Evolutionary conservation across 2,329 filamentous ascomycete genomes (phyloP), one percentile per base, ranked within the genome.

Genomic region (Pezicula neosporulosa): DNA sequence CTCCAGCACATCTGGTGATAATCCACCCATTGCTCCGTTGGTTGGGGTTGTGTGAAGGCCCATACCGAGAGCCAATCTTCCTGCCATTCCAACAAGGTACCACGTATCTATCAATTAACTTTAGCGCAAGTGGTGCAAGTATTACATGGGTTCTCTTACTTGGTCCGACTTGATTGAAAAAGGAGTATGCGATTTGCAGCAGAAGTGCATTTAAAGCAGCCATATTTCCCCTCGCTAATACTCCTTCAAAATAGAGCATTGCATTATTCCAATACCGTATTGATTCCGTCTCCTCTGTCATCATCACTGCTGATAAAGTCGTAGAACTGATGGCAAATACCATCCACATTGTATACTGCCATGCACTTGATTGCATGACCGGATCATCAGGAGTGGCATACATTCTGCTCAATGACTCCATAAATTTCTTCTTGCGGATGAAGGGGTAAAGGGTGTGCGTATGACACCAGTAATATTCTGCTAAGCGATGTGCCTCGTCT

Each of bases 311-410:
- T 6, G 63, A 75, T 52, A 71, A 68, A 0, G 73, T 68, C 0
- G 73, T 76, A 0, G 73, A 73, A 1, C 73, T 73, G 27, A 76
- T 76, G 5, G 73, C 74, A 3, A 77, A 60, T 2, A 77, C 68
- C 71, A 77, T 77, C 73, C 73, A 77, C n/a, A 76, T 66, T 18
- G 69, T 63, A 51, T 73, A 76, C 6, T 68, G 54, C 47, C 61
- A 65, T 2, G 70, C 56, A 1, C 71, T 65, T 0, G 68, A 66
- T 36, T 70, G 64, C 2, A 59, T 56, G 6, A 62, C 43, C 2
- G 62, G 59, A 24, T 63, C 62, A 9, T 62, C 51, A 0, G 68
- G 66, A 27, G 69, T 62, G 0, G 57, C 56, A 18, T 64, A 66
- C 41, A 70, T 60, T 16, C 51, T 56, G 42, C 60, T 57, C 2